Conservation (phyloP, 2,329 filamentous ascomycete genomes). For the Aspergillus pseudoterreus region DNA sequence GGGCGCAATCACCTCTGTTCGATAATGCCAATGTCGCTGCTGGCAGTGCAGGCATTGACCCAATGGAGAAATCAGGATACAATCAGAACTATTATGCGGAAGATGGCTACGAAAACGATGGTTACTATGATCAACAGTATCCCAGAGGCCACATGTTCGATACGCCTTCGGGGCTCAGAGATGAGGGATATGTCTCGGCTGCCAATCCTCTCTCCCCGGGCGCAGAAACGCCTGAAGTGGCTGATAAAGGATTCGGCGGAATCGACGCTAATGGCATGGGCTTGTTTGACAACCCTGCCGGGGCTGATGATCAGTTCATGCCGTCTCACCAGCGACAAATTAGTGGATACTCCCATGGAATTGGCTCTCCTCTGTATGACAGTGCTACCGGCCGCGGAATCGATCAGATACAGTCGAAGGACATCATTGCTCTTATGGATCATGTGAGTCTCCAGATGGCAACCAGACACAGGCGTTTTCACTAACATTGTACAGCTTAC, state of each 20-base stretch:
- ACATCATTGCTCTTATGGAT: constrained; percentile 96
- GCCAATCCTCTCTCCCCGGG: constrained; percentile 55
- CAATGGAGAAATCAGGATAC: constrained; percentile 54
- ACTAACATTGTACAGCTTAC: constrained; percentile 61
- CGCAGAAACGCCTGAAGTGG: constrained; percentile 45
- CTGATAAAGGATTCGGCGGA: constrained; percentile 49
- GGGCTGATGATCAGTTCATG: constrained; percentile 63
- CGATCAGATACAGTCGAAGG: constrained; percentile 89
- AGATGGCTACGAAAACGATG: constrained; percentile 34
- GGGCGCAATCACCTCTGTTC: constrained; percentile 26
- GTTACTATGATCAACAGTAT: constrained; percentile 37
- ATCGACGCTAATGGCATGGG: constrained; percentile 51
- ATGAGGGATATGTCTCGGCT: constrained; percentile 90
- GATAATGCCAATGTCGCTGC: constrained; percentile 43
- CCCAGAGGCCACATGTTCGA: constrained; percentile 39
- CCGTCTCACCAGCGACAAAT: constrained; percentile 60
- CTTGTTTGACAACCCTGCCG: constrained; percentile 47
- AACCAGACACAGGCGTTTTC: neutral
- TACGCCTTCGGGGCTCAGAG: constrained; percentile 61
- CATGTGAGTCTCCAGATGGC: constrained; percentile 58
- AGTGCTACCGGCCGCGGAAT: constrained; percentile 81
- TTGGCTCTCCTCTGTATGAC: constrained; percentile 86
- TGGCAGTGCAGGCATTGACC: constrained; percentile 53
- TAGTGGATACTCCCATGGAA: constrained; percentile 88
- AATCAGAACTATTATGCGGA: constrained; percentile 59